A percentile compares a stretch with the other conserved stretches of the same genome.
Evolutionary conservation across 495 filamentous ascomycete species (phyloP).

Genomic region (Podospora pseudocomata): DNA sequence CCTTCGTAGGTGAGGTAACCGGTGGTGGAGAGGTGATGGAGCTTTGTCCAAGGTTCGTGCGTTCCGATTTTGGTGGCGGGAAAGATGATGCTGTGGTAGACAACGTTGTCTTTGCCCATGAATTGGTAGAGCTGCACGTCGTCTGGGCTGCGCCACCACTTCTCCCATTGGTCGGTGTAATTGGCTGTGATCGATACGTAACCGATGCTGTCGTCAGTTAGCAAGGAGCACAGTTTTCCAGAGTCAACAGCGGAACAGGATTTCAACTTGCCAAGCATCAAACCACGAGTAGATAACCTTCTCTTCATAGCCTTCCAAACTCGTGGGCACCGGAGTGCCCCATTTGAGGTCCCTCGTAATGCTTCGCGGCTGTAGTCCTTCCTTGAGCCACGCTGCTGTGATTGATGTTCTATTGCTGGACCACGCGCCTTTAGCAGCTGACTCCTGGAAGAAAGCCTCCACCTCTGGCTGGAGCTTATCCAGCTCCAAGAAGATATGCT

Average conservation of each 20-base stretch:
- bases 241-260: too few species aligned
- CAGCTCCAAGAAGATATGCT: constrained; percentile 66
- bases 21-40: constrained; percentile 79
- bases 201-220: constrained; percentile 57
- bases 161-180: constrained; percentile 84
- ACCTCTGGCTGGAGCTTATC: constrained; percentile 74
- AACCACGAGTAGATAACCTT: constrained; percentile 97
- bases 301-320: constrained; percentile 56
- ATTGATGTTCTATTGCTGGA: constrained; percentile 69
- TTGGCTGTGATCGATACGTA: constrained; percentile 89
- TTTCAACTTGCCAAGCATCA: constrained; percentile 58
- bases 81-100: constrained; percentile 86
- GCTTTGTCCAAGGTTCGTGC: constrained; percentile 77
- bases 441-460: constrained; percentile 61
- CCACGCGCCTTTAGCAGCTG: constrained; percentile 54
- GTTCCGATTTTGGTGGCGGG: constrained; percentile 81
- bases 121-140: constrained; percentile 88
- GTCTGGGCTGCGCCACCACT: constrained; percentile 86
- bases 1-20: constrained; percentile 92
- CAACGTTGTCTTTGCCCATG: constrained; percentile 92
- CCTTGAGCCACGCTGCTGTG: constrained; percentile 72
- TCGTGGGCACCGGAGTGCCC: constrained; percentile 56
- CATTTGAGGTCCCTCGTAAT: constrained; percentile 90
- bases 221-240: not conserved
- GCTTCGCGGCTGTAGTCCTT: constrained; percentile 73